phyloP scores from a whole-genome alignment of 2,329 filamentous ascomycete species.

The Alternaria solani region DNA sequence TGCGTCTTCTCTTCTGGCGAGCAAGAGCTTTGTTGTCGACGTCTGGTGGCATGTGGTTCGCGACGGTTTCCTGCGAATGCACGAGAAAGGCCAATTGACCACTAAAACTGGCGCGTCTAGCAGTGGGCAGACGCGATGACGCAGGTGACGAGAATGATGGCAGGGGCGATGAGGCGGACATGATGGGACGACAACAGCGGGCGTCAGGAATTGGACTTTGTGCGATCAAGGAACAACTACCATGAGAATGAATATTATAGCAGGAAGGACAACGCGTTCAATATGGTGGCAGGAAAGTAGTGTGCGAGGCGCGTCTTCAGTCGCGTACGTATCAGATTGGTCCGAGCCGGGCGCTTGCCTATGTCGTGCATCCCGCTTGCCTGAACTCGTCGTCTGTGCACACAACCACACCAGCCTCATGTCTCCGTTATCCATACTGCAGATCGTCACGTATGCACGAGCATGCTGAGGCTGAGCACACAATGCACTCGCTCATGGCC shows the following conservation, averaged over 20 bases:
- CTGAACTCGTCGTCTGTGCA: slow-evolving; percentile 22
- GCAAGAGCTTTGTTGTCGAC: slow-evolving; percentile 67
- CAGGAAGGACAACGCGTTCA: slow-evolving; percentile 25
- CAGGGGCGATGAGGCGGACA: slow-evolving; percentile 37
- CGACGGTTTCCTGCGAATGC: slow-evolving; percentile 65
- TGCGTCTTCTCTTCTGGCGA: slow-evolving; percentile 68
- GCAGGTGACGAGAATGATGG: slow-evolving; percentile 38
- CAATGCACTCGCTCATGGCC: background rate
- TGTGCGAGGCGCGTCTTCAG: slow-evolving; percentile 23
- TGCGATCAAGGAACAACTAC: slow-evolving; percentile 13
- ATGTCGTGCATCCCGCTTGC: slow-evolving; percentile 27
- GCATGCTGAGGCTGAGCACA: slow-evolving; percentile 1
- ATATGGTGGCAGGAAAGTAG: slow-evolving; percentile 40
- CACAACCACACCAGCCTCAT: slow-evolving; percentile 12
- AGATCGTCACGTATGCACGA: slow-evolving; percentile 8
- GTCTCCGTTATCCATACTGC: slow-evolving; percentile 1
- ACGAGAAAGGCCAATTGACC: slow-evolving; percentile 64
- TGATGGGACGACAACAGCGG: slow-evolving; percentile 14
- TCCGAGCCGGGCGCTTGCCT: slow-evolving; percentile 21
- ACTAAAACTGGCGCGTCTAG: slow-evolving; percentile 38
- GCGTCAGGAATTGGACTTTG: background rate
- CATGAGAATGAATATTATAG: slow-evolving; percentile 19
- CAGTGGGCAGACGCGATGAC: slow-evolving; percentile 27
- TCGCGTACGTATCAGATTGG: slow-evolving; percentile 23
- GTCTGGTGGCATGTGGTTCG: slow-evolving; percentile 63